Base-by-base conservation (phyloP, 2,329 filamentous ascomycete species). In the Colletotrichum caudatum region DNA sequence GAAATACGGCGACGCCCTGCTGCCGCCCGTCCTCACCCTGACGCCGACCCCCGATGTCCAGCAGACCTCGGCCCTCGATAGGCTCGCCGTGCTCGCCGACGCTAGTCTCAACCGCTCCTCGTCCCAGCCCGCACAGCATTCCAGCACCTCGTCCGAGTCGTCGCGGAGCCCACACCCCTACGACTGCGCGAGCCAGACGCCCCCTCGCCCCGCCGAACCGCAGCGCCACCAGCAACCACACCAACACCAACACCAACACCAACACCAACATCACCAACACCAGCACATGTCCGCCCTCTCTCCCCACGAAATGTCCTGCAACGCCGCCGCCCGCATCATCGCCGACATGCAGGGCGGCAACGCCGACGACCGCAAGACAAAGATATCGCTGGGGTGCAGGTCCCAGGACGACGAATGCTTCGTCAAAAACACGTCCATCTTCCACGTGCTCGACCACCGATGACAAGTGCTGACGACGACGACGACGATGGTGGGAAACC, bases 341-440 rank as follows among this genome's bases (percentile, higher is more conserved):
- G 81, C 82, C 23, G 80, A 82, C 33, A 82, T 83, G 73, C 80
- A 83, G 26, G 81, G 54, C 3, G 81, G 81, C 0, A 77, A 79
- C 16, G 71, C 75, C 12, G 77, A 81, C 60, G 62, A 77, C 9
- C 73, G 74, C 2, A 56, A 73, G 6, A 77, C 79, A 14, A 77
- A 77, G 26, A 74, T 74, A 3, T 70, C 75, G 11, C 73, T 83
- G 3, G 82, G 80, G 0, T 82, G 80, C 46, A 62, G 75, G 11
- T 67, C 51, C 23, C 69, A 75, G 41, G 69, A 72, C 4, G 74
- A 79, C 1, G 73, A 74, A 9, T 82, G 81, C 44, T 69, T 81
- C 48, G 78, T 82, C 16, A 78, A 76, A 58, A 82, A 82, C 56
- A 75, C 81, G 0, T 73, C 79, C n/a, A 66, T 83, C 6, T 77